A percentile compares a stretch with the other conserved stretches of the same genome.
These are phyloP conservation scores for Botrytis pseudocinerea DNA, from an alignment of 2,329 filamentous ascomycete genomes.

Conservation along the genomic window DNA sequence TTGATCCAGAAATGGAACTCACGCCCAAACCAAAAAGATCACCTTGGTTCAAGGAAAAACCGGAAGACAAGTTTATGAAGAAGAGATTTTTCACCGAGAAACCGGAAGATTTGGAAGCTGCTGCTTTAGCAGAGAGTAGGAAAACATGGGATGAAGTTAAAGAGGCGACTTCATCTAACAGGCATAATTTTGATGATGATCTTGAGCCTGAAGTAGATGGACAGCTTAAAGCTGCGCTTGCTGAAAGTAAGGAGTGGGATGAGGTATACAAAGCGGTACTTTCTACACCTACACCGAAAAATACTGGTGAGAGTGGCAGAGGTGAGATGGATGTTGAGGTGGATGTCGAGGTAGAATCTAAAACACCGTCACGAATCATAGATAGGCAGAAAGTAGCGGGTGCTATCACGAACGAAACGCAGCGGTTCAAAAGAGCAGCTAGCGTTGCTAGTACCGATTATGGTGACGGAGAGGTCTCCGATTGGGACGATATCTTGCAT, in stretches of 20 bases:
- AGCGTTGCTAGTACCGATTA: conserved; percentile 36
- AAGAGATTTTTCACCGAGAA: conserved; percentile 37
- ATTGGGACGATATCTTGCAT: conserved; percentile 4
- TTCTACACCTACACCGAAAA: background rate
- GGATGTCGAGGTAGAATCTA: background rate
- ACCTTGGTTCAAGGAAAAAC: conserved; percentile 22
- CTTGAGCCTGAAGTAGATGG: background rate
- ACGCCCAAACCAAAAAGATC: conserved; percentile 9
- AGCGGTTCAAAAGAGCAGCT: conserved; percentile 25
- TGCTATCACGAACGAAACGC: conserved; percentile 3
- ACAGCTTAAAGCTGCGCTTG: background rate
- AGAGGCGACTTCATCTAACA: conserved; percentile 10
- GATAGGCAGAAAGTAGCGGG: background rate
- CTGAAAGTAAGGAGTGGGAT: conserved; percentile 11
- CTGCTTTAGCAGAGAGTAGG: conserved; percentile 32
- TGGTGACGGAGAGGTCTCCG: conserved; percentile 30
- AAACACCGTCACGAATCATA: background rate
- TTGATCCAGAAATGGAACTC: background rate
- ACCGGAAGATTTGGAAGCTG: conserved; percentile 33
- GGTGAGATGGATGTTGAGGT: background rate
- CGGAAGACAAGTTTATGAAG: background rate
- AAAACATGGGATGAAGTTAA: conserved; percentile 7
- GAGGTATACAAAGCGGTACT: background rate
- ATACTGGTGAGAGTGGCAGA: background rate
- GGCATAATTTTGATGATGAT: background rate